Conservation (phyloP, 768 basidiomycete genomes). For the Lactifluus volemus region DNA sequence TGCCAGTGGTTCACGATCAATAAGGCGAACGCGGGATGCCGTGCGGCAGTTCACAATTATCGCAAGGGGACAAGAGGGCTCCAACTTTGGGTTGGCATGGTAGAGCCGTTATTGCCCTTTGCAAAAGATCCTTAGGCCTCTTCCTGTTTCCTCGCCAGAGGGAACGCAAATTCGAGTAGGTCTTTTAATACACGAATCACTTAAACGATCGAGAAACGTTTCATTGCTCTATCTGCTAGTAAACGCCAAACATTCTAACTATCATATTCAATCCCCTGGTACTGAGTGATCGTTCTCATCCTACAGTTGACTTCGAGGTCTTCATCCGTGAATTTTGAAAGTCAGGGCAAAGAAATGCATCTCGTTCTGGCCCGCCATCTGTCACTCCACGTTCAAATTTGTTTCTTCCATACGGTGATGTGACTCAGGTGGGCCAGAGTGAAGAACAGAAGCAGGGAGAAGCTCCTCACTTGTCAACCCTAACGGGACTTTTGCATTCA, state of each 20-base stretch:
- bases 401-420: neutral
- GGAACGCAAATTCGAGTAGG: neutral
- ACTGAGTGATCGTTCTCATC: neutral
- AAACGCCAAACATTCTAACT: neutral
- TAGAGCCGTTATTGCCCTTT: neutral
- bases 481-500: too few species aligned
- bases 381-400: too few species aligned
- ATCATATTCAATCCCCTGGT: neutral
- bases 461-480: too few species aligned
- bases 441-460: too few species aligned
- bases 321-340: neutral
- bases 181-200: neutral
- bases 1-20: constrained; percentile 50
- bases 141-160: neutral
- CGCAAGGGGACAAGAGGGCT: constrained; percentile 75
- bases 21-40: constrained; percentile 70
- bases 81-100: constrained; percentile 75
- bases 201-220: neutral
- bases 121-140: neutral
- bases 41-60: constrained; percentile 83
- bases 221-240: neutral
- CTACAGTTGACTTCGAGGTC: neutral
- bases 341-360: neutral
- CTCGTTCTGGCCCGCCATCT: neutral
- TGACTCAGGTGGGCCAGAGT: too few species aligned